phyloP scores from a whole-genome alignment of 495 filamentous ascomycete species.

The Aspergillus bertholletiae region DNA sequence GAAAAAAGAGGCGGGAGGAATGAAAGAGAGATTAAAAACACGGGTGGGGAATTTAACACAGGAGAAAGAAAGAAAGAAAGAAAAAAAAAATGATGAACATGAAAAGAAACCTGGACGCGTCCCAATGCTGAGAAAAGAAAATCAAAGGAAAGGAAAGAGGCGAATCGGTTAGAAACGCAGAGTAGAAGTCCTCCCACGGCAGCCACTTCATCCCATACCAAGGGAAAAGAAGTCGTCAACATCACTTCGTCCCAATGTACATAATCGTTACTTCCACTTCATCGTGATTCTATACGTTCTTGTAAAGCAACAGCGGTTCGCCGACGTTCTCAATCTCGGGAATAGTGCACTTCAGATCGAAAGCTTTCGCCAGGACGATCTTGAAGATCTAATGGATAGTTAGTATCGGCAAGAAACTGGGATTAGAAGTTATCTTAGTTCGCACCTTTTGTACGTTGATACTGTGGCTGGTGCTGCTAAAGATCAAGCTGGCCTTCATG shows the following conservation, averaged over 20 bases:
- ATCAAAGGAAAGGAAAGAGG: constrained; percentile 20
- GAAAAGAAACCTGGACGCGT: constrained; percentile 28
- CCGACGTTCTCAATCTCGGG: constrained; percentile 97
- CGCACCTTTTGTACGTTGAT: constrained; percentile 98
- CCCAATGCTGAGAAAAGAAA: constrained; percentile 23
- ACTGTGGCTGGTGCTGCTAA: constrained; percentile 97
- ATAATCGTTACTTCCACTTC: constrained; percentile 29
- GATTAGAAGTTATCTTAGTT: neutral
- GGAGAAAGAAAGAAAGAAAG: constrained; percentile 17
- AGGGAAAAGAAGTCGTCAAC: constrained; percentile 31
- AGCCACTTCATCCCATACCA: constrained; percentile 7
- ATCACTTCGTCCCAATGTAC: constrained; percentile 41
- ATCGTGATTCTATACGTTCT: constrained; percentile 55
- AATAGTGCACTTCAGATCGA: constrained; percentile 98
- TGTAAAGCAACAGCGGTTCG: constrained; percentile 93
- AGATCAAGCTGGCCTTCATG: constrained; percentile 95
- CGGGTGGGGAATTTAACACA: constrained; percentile 20
- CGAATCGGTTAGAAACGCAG: constrained; percentile 13
- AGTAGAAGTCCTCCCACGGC: constrained; percentile 4
- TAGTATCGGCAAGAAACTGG: constrained; percentile 8
- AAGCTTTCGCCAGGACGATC: constrained; percentile 96
- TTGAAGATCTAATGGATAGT: constrained; percentile 81
- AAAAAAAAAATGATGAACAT: constrained; percentile 14
- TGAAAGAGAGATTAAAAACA: constrained; percentile 11
- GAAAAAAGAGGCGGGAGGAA: constrained; percentile 1